Conservation (phyloP, 176 grass and related monocot genomes). For the Zizania latifolia region DNA sequence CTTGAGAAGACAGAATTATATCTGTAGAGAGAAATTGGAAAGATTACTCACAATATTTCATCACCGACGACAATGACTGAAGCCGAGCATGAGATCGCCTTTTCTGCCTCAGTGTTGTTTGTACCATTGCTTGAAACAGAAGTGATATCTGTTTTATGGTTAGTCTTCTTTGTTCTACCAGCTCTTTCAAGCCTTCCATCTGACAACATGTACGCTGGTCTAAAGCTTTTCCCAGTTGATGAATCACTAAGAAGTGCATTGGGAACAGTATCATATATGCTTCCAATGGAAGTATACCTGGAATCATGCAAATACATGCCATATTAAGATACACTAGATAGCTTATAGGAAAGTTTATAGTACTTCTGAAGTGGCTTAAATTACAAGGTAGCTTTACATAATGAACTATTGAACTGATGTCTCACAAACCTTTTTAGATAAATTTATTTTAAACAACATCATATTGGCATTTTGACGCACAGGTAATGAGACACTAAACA, state of each 20-base stretch:
- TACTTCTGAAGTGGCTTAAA: not conserved
- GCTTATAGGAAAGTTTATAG: not conserved
- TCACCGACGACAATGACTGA: conserved; percentile 84
- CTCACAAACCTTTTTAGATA: not conserved
- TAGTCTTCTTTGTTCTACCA: conserved; percentile 84
- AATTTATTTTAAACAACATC: conserved; percentile 1
- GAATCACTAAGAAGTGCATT: conserved; percentile 85
- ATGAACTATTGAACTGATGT: conserved; percentile 9
- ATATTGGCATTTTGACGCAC: not conserved
- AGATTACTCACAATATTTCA: conserved; percentile 86
- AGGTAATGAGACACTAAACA: not conserved
- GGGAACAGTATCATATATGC: conserved; percentile 96
- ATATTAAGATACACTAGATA: conserved; percentile 26
- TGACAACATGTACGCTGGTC: conserved; percentile 94
- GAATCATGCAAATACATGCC: conserved; percentile 4
- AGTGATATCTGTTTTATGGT: too few species aligned
- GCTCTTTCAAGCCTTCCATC: conserved; percentile 98
- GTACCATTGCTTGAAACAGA: conserved; percentile 55
- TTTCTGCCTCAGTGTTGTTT: conserved; percentile 24
- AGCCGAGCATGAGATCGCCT: conserved; percentile 43
- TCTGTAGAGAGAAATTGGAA: conserved; percentile 15
- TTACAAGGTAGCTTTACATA: not conserved
- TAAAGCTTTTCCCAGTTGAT: conserved; percentile 62
- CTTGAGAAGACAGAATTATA: not conserved
- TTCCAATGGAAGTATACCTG: conserved; percentile 99